Base-by-base conservation (phyloP, 164 flowering plant species). In the Hamamelis virginiana region DNA sequence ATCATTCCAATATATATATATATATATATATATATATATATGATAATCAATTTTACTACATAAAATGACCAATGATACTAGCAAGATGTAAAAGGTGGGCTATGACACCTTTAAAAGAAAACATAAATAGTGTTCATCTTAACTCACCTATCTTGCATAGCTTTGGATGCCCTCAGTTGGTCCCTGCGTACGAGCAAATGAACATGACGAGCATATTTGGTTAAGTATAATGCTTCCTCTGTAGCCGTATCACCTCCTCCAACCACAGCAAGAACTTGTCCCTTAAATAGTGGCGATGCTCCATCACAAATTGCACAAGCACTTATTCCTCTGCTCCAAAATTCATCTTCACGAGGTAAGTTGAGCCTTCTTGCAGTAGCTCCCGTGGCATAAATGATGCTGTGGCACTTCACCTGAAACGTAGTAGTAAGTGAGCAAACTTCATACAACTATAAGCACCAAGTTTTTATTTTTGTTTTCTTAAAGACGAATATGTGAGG, bases 271-370 rank as follows among this genome's bases (percentile, higher is more conserved):
- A 95, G 93, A 69, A 85, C 89, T 76, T 95, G 97, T 27, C 97
- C 90, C 74, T 91, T 92, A 67, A 89, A 95, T 25, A 92, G 70
- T 5, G 99, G 99, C 44, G 99, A 92, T 62, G 97, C 97, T 43
- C 99, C 99, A 84, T 95, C 99, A 84, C 97, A 95, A 33, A 92
- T 92, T 75, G 99, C 99, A 89, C 99, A 95, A 22, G 98, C 99
- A 83, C 97, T 91, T 51, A 95, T 92, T 80, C 97, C 97, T 74
- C 97, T 80, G 72, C 97, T 91, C 99, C 99, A 95, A 70, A 92
- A 95, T 72, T 95, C 97, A 50, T 92, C 94, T 78, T 92, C 99
- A 28, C 91, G 90, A 53, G 99, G 97, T 75, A 92, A 77, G 11
- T 73, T 68, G 33, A 92, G 91, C 79, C 93, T 82, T 80, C 76